Evolutionary conservation across 148 eudicot species (phyloP).

Genomic region (Amaranthus palmeri): DNA sequence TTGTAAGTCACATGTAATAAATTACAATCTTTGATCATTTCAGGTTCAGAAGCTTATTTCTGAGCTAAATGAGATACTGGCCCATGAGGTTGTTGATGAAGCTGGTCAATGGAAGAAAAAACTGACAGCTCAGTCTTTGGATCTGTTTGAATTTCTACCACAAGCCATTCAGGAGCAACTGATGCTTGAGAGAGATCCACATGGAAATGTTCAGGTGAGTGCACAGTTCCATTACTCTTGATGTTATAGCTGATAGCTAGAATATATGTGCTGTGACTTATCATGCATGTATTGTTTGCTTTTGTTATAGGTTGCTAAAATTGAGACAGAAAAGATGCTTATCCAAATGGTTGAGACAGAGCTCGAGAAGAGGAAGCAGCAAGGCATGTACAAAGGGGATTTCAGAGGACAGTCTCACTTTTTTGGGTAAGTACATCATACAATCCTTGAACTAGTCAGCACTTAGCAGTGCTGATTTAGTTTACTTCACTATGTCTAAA

Average conservation of each 20-base stretch:
- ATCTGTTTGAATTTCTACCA: constrained; percentile 73
- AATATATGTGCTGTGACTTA: not conserved
- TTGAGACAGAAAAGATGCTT: constrained; percentile 98
- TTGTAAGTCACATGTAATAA: not conserved
- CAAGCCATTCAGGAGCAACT: constrained; percentile 86
- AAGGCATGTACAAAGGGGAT: constrained; percentile 49
- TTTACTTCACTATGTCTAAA: not conserved
- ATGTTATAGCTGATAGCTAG: not conserved
- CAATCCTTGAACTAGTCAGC: not conserved
- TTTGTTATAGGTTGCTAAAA: constrained; percentile 75
- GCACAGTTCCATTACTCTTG: not conserved
- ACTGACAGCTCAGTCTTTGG: constrained; percentile 48
- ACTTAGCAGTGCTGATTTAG: not conserved
- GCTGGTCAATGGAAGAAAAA: constrained; percentile 82
- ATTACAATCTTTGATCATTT: constrained; percentile 15
- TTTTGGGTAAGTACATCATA: constrained; percentile 53
- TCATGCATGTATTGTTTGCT: not conserved
- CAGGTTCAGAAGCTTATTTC: constrained; percentile 95
- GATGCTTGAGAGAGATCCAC: constrained; percentile 97
- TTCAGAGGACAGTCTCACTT: constrained; percentile 97
- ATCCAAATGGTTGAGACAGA: constrained; percentile 99
- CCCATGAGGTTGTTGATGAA: constrained; percentile 75
- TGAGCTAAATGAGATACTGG: constrained; percentile 84
- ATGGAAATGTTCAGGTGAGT: constrained; percentile 88
- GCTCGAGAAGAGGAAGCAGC: constrained; percentile 66